Conservation (phyloP, 495 filamentous ascomycete species). For the Neohortaea acidophila region DNA sequence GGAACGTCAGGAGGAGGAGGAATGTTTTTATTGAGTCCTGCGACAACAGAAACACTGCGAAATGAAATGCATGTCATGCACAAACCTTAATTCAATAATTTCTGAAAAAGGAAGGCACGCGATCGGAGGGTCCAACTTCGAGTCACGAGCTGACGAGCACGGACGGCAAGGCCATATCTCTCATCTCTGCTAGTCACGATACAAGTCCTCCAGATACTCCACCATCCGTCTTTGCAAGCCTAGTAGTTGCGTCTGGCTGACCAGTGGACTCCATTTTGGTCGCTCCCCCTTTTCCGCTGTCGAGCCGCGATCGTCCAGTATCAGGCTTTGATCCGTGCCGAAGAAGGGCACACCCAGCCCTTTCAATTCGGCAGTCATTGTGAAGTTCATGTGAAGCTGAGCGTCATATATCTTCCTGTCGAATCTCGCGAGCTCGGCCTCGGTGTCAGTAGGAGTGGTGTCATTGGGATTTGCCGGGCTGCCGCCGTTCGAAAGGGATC, state of each 20-base stretch:
- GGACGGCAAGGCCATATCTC: background rate
- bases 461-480: background rate
- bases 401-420: slow-evolving; percentile 48
- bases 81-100: too few relatives aligned
- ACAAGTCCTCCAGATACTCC: slow-evolving; percentile 29
- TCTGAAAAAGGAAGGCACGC: too few relatives aligned
- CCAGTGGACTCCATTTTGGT: slow-evolving; percentile 15
- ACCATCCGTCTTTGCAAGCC: slow-evolving; percentile 45
- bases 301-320: slow-evolving; percentile 15
- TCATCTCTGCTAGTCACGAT: slow-evolving; percentile 9
- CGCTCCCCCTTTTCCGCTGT: background rate
- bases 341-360: slow-evolving; percentile 53
- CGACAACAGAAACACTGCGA: too few relatives aligned
- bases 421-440: slow-evolving; percentile 40
- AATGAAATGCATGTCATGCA: too few relatives aligned
- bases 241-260: slow-evolving; percentile 35
- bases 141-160: too few relatives aligned
- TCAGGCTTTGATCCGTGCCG: slow-evolving; percentile 31
- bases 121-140: too few relatives aligned
- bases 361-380: slow-evolving; percentile 40
- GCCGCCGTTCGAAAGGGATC: slow-evolving; percentile 1
- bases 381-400: slow-evolving; percentile 41
- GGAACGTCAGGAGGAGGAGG: too few relatives aligned
- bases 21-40: too few relatives aligned
- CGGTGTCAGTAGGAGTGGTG: slow-evolving; percentile 24